Conservation (phyloP, 352 stramenopile genomes). For the Pythium dissimile region DNA sequence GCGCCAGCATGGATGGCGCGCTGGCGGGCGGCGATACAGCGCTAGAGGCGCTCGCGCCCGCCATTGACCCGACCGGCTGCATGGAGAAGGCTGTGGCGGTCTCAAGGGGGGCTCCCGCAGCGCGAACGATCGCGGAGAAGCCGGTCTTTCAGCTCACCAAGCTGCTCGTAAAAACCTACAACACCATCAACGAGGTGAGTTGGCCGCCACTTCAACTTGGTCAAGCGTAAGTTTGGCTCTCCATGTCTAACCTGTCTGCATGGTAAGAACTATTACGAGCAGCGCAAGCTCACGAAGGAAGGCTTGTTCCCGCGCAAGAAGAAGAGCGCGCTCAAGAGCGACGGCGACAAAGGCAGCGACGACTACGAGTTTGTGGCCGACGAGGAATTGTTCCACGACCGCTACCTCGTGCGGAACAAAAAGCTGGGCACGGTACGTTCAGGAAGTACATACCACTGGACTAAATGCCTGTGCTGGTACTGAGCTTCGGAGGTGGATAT, state of each 20-base stretch:
- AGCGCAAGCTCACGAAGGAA: constrained; percentile 56
- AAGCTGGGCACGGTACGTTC: constrained; percentile 67
- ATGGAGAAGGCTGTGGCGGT: constrained; percentile 22
- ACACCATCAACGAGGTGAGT: constrained; percentile 92
- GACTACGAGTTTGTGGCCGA: constrained; percentile 59
- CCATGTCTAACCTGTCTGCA: too few species aligned
- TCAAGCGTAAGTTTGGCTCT: neutral
- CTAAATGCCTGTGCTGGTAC: neutral
- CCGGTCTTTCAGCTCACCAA: constrained; percentile 85
- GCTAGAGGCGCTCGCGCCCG: neutral
- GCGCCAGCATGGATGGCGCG: constrained; percentile 9
- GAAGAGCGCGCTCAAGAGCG: constrained; percentile 37
- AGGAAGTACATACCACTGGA: neutral
- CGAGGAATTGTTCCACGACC: constrained; percentile 74
- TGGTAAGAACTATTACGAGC: constrained; percentile 88
- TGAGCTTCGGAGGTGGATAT: too few species aligned
- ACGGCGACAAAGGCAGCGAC: constrained; percentile 25
- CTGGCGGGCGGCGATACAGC: constrained; percentile 1
- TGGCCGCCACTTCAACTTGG: constrained; percentile 11
- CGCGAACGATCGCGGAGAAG: constrained; percentile 31
- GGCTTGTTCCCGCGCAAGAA: constrained; percentile 51
- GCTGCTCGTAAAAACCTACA: constrained; percentile 96
- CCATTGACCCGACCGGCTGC: neutral
- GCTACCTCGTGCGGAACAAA: constrained; percentile 67
- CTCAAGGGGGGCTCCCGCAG: constrained; percentile 1